Percentiles rank a stretch among this genome's conserved stretches.
These are phyloP conservation scores for Teratosphaeria gauchensis DNA, from an alignment of 2,329 filamentous ascomycete species.

Conservation along the genomic window DNA sequence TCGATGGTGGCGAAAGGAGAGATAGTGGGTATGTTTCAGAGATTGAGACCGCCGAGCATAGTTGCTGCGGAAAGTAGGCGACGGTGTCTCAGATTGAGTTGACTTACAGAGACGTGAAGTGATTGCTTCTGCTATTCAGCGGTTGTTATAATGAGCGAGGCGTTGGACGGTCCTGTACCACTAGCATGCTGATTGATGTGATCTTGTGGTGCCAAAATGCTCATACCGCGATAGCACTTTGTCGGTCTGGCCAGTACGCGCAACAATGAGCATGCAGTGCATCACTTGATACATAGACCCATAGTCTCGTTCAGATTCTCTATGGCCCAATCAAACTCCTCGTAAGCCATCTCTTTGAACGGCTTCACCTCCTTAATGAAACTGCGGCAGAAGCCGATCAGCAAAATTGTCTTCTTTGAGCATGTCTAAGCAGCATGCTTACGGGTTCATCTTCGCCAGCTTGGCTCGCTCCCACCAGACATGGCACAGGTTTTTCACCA, in stretches of 20 bases:
- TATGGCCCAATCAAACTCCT: constrained; percentile 60
- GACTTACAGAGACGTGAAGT: not conserved
- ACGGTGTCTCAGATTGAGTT: not conserved
- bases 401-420: not conserved
- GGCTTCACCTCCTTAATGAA: not conserved
- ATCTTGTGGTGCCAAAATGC: not conserved
- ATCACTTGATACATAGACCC: constrained; percentile 45
- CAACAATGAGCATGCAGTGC: not conserved
- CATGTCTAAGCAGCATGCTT: constrained; percentile 5
- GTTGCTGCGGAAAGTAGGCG: not conserved
- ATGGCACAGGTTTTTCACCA: constrained; percentile 58
- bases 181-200: not conserved
- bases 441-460: constrained; percentile 21
- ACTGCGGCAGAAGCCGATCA: not conserved
- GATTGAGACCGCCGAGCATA: not conserved
- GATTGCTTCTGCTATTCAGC: not conserved
- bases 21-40: constrained; percentile 6
- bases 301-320: constrained; percentile 66
- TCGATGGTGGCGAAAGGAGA: constrained; percentile 2
- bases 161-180: not conserved
- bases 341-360: constrained; percentile 33
- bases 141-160: not conserved
- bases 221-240: not conserved
- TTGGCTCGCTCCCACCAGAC: constrained; percentile 36
- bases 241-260: too few relatives aligned